Evolutionary conservation across 2,329 filamentous ascomycete genomes (phyloP), one percentile per base, ranked within the genome.

Genomic region (Colletotrichum cordylinicola): DNA sequence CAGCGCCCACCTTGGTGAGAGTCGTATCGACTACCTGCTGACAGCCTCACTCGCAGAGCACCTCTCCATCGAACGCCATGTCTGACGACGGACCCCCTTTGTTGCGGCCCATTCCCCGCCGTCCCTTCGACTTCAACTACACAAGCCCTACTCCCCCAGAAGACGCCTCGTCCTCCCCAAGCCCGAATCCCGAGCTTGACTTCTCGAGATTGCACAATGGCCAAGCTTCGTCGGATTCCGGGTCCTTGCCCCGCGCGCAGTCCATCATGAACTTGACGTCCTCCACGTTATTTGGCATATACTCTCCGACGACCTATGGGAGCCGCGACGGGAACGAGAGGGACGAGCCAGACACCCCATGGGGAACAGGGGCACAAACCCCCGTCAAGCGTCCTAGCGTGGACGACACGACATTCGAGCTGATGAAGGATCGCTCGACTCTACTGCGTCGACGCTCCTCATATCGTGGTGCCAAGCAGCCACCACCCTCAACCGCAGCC

Each of bases 211-310:
- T 75, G 10, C 64, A 69, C 16, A 77, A 77, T 67, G 75, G 55
- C 75, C 83, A 77, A 80, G 84, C 80, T 70, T 78, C 70, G 72
- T 79, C 77, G 29, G 82, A 82, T 24, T 77, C 84, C 78, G 74
- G 80, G 64, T 85, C 90, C 67, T 87, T 92, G 78, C 93, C 91
- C 81, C 92, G 95, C 74, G 94, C 93, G 29, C 92, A 94, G 78
- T 98, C 95, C 12, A 91, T 95, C 73, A 88, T 96, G 81, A 98
- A 98, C 82, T 90, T 99, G 76, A 98, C 95, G 6, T 93, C 94
- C 12, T 96, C 95, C 3, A 98, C 97, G 0, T 90, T 99, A 7
- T 94, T 94, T 79, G 96, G 97, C 70, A 99, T 99, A 81, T 99
- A 98, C 87, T 93, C 93, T 13, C 92, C 92, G 8, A 91, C 91